Percentiles rank a stretch among this genome's conserved stretches.
Evolutionary conservation across 306 rosid species (phyloP).

Genomic region (cucumber (Cucumis sativus)): DNA sequence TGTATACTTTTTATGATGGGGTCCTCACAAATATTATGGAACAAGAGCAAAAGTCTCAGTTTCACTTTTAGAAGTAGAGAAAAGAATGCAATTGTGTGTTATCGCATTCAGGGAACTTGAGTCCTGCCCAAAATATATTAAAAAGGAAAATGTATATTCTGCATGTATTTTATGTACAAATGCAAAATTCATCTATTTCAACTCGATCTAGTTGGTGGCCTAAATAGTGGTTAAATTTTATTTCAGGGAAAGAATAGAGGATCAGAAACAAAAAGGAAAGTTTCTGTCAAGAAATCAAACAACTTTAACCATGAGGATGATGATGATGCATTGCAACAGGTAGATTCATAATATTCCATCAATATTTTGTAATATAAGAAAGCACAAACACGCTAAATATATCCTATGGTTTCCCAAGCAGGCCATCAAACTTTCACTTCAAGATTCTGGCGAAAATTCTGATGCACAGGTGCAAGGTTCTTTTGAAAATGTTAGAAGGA

Average conservation of each 20-base stretch:
- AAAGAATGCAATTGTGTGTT: neutral
- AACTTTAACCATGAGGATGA: conserved; percentile 27
- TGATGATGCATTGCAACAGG: conserved; percentile 65
- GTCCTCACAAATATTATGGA: neutral
- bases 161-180: neutral
- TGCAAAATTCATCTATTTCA: neutral
- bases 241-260: conserved; percentile 38
- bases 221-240: neutral
- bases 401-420: conserved; percentile 19
- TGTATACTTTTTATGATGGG: neutral
- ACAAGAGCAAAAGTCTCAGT: neutral
- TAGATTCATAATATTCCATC: conserved; percentile 6
- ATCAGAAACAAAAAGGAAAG: conserved; percentile 28
- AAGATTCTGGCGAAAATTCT: conserved; percentile 26
- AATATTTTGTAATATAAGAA: neutral
- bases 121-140: neutral
- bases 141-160: neutral
- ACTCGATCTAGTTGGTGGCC: neutral
- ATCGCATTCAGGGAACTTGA: neutral
- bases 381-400: conserved; percentile 11
- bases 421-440: conserved; percentile 84
- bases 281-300: conserved; percentile 13
- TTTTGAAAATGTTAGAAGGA: conserved; percentile 17
- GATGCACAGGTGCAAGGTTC: conserved; percentile 14
- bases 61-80: neutral